Evolutionary conservation across 352 stramenopile genomes (phyloP), one percentile per base, ranked within the genome.

Genomic region (Blastocystis sp.): DNA sequence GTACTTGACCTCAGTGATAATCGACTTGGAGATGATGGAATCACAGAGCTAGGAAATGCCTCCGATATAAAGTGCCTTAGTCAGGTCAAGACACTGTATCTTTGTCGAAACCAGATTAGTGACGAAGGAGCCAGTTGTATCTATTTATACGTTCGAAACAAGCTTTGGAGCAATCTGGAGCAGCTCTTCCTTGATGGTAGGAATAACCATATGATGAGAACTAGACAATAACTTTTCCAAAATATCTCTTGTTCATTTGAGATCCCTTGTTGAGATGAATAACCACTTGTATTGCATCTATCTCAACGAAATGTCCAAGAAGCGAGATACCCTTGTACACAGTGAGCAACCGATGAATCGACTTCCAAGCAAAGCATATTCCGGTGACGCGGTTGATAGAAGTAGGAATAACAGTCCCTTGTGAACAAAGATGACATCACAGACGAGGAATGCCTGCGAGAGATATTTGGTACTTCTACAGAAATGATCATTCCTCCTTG

Each of bases 191-290:
- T 84, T 4, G 73, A 84, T 66, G 51, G 73, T 84, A 84, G 19
- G 22, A 22, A 40, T 64, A 37, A 5, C 42, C 1, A 56, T n/a
- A 48, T 48, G 0, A 2, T 53, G 27, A 64, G 5, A 81, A 19
- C 3, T 33, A 84, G 73, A 84, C 73, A 84, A 84, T 37, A 66
- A 30, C 73, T 84, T 84, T 51, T 84, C 73, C n/a, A 84, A 84
- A 44, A 84, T 84, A 35, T 68, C 73, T 2, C 13, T 66, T 22
- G 51, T 84, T 22, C 73, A 84, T 53, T 57, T 84, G 11, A 44
- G 33, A 35, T 84, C 73, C 0, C 56, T 84, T 5, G 73, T 84
- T 27, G 53, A 84, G 11, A 84, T 84, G 73, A 84, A 66, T 57
- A 84, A 84, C 53, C 27, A 54, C 53, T 42, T 84, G 15, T n/a